These are phyloP conservation scores for Thelonectria olida DNA, from an alignment of 2,329 filamentous ascomycete species.

Conservation along the genomic window DNA sequence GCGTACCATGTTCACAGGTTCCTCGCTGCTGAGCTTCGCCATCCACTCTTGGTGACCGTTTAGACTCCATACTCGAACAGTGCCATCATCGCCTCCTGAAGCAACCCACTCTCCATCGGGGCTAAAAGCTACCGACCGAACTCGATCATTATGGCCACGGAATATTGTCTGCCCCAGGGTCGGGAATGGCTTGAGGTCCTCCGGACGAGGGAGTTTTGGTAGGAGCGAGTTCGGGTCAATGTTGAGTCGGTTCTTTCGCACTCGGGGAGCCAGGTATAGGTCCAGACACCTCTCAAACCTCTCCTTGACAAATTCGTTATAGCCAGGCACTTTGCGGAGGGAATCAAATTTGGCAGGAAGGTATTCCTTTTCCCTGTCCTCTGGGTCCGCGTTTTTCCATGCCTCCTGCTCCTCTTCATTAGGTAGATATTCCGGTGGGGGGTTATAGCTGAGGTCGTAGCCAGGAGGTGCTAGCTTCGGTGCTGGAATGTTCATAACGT, in stretches of 20 bases:
- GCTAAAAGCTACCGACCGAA: constrained; percentile 85
- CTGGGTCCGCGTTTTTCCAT: constrained; percentile 88
- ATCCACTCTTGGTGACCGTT: constrained; percentile 91
- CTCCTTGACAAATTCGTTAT: constrained; percentile 90
- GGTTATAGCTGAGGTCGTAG: constrained; percentile 96
- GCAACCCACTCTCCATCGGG: constrained; percentile 87
- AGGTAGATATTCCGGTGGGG: constrained; percentile 92
- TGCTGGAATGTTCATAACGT: constrained; percentile 93
- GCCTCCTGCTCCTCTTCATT: constrained; percentile 82
- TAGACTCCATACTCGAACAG: constrained; percentile 89
- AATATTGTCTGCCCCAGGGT: constrained; percentile 89
- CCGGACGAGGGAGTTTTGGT: constrained; percentile 90
- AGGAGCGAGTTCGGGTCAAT: constrained; percentile 94
- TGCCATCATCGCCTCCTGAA: constrained; percentile 93
- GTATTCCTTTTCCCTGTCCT: constrained; percentile 91
- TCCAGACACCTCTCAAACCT: constrained; percentile 96
- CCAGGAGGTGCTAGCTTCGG: constrained; percentile 93
- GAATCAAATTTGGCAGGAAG: constrained; percentile 84
- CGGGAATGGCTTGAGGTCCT: constrained; percentile 94
- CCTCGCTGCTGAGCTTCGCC: constrained; percentile 79
- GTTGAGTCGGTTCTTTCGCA: constrained; percentile 93
- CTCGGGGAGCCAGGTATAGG: constrained; percentile 90
- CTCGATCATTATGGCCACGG: constrained; percentile 86
- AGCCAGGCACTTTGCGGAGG: constrained; percentile 90
- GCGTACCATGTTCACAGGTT: constrained; percentile 83